These are phyloP conservation scores for Didymella exigua DNA, from an alignment of 2,329 filamentous ascomycete species.

Conservation along the genomic window DNA sequence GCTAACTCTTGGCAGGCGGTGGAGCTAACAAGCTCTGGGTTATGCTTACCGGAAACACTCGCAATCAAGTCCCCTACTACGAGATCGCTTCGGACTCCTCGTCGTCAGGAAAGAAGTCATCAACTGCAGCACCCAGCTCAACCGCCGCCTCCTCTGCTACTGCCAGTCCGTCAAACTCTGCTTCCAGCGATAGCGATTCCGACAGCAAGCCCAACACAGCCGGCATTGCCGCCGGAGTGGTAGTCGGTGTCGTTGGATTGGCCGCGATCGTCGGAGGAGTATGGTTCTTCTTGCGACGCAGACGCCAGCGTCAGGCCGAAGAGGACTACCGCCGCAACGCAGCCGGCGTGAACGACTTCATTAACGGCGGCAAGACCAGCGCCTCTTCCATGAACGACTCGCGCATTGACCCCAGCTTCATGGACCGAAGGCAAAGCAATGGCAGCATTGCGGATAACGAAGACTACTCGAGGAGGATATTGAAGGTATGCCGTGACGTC, in stretches of 20 bases:
- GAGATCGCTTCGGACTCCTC: conserved; percentile 31
- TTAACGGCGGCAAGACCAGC: conserved; percentile 65
- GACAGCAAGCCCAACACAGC: conserved; percentile 67
- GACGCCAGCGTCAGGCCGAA: conserved; percentile 77
- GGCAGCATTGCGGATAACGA: conserved; percentile 97
- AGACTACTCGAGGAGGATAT: conserved; percentile 93
- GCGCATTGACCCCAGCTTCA: conserved; percentile 80
- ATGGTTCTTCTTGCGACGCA: conserved; percentile 77
- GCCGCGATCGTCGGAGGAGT: conserved; percentile 69
- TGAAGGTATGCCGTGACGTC: conserved; percentile 68
- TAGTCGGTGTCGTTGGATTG: conserved; percentile 78
- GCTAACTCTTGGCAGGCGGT: conserved; percentile 58
- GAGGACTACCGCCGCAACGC: conserved; percentile 84
- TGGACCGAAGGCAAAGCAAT: conserved; percentile 85
- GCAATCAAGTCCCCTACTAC: conserved; percentile 47
- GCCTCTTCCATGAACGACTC: conserved; percentile 77
- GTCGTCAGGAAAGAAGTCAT: conserved; percentile 21
- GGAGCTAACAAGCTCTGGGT: conserved; percentile 60
- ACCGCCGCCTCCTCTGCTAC: conserved; percentile 29
- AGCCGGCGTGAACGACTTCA: conserved; percentile 76
- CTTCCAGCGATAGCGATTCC: conserved; percentile 2
- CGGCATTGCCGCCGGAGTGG: conserved; percentile 84
- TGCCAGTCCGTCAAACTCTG: conserved; percentile 51
- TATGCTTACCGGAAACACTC: conserved; percentile 57
- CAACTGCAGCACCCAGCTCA: conserved; percentile 24